Evolutionary conservation across 2,329 filamentous ascomycete genomes (phyloP), one percentile per base, ranked within the genome.

Genomic region (Cladorrhinum sp.): DNA sequence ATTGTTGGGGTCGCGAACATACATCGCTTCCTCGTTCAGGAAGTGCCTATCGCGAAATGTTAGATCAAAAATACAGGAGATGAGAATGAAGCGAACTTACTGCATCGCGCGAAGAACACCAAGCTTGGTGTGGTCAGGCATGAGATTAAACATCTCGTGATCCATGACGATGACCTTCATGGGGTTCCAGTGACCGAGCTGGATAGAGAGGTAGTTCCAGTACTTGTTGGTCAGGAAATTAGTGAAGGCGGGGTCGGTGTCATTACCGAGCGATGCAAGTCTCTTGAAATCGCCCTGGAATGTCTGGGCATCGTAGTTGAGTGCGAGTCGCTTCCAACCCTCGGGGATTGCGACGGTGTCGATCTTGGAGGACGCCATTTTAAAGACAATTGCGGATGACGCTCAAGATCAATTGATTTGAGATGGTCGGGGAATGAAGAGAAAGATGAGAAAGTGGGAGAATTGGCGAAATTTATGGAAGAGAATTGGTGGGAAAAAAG

Each of bases 131-230:
- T 36, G 24, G 18, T 41, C 45, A 1, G 58, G 27, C 27, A 64
- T 61, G 25, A 52, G 38, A 13, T 23, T 50, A 18, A 61, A 64
- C 50, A 60, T 32, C 32, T 64, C 49, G 8, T 54, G 48, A 22
- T 59, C 54, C 62, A 64, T 64, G 55, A 62, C 56, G 55, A 64
- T 58, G 18, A 64, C 61, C 24, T 61, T 61, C 55, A 62, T 56
- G 27, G 58, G 3, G 50, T 64, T 64, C 56, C 61, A 64, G 49
- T 64, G 63, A 4, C 63, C 63, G 3, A 64, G 58, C 55, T 64
- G 63, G 18, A 61, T 64, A 3, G 61, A 55, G 53, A 64, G 58
- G 38, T 61, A 58, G 52, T 64, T 61, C 62, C 62, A 64, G 50
- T 64, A 64, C 27, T 59, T 64, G 2, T 25, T 32, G 20, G 36